Conservation (phyloP, 768 basidiomycete genomes). For the Tylopilus sp. region DNA sequence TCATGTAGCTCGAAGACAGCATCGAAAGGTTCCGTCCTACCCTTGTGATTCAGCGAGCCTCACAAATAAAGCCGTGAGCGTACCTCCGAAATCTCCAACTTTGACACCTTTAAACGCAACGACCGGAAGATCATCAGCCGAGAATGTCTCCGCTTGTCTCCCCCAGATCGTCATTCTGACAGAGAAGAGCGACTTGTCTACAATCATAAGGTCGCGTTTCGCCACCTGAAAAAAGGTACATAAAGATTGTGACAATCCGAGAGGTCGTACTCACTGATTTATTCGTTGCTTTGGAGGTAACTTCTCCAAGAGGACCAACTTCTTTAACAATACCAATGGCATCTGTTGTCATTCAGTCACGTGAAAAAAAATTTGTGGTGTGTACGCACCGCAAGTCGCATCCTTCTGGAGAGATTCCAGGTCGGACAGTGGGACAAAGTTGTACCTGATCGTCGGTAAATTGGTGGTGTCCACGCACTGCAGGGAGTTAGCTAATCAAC, state of each 20-base stretch:
- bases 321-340: slow-evolving; percentile 87
- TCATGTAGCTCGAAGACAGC: slow-evolving; percentile 76
- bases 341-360: slow-evolving; percentile 45
- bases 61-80: slow-evolving; percentile 5
- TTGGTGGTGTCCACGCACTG: slow-evolving; percentile 78
- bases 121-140: slow-evolving; percentile 57
- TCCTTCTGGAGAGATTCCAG: slow-evolving; percentile 72
- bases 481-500: slow-evolving; percentile 5
- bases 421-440: slow-evolving; percentile 63
- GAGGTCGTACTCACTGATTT: slow-evolving; percentile 43
- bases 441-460: slow-evolving; percentile 81
- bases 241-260: slow-evolving; percentile 1
- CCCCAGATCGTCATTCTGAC: slow-evolving; percentile 94
- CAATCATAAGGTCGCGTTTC: slow-evolving; percentile 88
- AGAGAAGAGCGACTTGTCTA: slow-evolving; percentile 75
- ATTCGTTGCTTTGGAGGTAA: slow-evolving; percentile 70
- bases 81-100: slow-evolving; percentile 89
- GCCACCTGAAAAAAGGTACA: slow-evolving; percentile 48
- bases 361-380: background rate
- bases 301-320: slow-evolving; percentile 59
- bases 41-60: slow-evolving; percentile 6
- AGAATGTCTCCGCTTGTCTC: slow-evolving; percentile 83
- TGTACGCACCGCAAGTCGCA: slow-evolving; percentile 67
- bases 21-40: slow-evolving; percentile 82
- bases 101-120: slow-evolving; percentile 93